These are phyloP conservation scores for Conringia planisiliqua DNA, from an alignment of 345 rosid genomes.

Conservation along the genomic window DNA sequence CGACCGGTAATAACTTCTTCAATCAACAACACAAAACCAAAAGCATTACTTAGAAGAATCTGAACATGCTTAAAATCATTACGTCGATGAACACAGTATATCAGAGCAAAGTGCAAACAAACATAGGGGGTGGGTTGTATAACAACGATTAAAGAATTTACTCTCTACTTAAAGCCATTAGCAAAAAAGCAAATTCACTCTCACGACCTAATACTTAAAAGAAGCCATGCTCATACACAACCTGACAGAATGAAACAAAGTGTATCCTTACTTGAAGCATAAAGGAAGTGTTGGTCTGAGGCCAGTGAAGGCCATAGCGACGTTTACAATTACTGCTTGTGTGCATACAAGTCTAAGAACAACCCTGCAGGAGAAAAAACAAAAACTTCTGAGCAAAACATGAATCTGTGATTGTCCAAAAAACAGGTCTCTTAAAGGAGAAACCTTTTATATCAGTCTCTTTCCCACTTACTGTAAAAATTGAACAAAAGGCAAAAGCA, in stretches of 20 bases:
- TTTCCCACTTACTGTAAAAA: background rate
- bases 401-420: too few species aligned
- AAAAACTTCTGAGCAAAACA: too few species aligned
- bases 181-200: background rate
- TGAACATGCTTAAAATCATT: background rate
- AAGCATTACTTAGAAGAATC: background rate
- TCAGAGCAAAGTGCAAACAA: background rate
- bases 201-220: background rate
- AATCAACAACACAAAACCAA: background rate
- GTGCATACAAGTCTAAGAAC: constrained; percentile 34
- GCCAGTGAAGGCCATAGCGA: background rate
- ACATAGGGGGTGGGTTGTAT: background rate
- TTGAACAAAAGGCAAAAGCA: background rate
- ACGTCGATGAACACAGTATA: background rate
- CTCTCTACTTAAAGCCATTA: background rate
- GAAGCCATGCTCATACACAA: background rate
- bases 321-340: background rate
- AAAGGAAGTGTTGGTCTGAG: background rate
- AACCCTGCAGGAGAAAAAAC: background rate
- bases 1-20: background rate
- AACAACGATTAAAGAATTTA: background rate
- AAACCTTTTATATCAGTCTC: background rate
- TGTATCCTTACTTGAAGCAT: constrained; percentile 14
- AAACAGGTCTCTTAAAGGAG: background rate
- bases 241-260: background rate